Base-by-base conservation (phyloP, 257 asterid genomes). In the Thymus quinquecostatus region DNA sequence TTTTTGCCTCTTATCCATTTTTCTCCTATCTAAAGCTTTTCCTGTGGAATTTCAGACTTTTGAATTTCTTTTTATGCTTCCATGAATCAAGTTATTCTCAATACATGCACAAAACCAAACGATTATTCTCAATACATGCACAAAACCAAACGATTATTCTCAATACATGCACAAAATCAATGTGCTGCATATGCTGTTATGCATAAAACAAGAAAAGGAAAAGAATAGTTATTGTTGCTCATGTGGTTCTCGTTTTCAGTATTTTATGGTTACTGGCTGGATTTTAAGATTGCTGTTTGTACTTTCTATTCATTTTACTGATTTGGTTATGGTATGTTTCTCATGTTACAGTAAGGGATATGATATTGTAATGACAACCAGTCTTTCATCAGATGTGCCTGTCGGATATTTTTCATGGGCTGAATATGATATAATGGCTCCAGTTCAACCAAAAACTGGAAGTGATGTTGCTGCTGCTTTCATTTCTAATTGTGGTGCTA, bases 341-440 rank as follows among this genome's bases (percentile, higher is more conserved):
- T 61, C 9, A 50, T 72, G 72, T 76, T 40, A 66, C 83, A 94
- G 98, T 89, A 82, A 56, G 80, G 99, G 99, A 74, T 94, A 82
- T 78, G 80, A 79, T 61, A 77, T 91, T 77, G 83, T 94, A 69
- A 94, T 94, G 99, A 94, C 99, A 2, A 94, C 99, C 36, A 89
- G 99, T 83, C 98, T 94, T 79, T 91, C 98, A 44, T 94, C 99
- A 68, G 99, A 94, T 83, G 97, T 94, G 78, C 99, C 99, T 0
- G 99, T 89, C 79, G 99, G 99, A 64, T 94, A 94, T 83, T 94
- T 94, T 71, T 94, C 99, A 40, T 94, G 99, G 99, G 90, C 98
- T 43, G 99, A 94, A 78, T 94, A 94, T 79, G 97, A 91, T 77
- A 71, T 94, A 70, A 94, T 94, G 99, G 98, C 97, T 64, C 99